Percentiles rank a stretch among this genome's conserved stretches.
Evolutionary conservation across 2,329 filamentous ascomycete species (phyloP).

Genomic region (Colletotrichum orbiculare): DNA sequence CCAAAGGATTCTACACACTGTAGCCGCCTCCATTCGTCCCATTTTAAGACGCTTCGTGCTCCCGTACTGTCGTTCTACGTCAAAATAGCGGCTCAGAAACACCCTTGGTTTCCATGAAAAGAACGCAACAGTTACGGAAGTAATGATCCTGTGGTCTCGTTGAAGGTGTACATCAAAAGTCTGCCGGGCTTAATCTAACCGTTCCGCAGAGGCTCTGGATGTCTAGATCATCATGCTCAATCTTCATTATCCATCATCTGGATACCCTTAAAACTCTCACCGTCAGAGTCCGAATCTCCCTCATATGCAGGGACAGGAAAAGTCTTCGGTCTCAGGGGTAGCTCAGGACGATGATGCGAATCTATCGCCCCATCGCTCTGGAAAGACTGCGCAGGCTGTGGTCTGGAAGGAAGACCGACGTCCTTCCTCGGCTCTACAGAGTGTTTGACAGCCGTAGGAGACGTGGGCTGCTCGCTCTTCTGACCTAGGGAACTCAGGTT

Average conservation of each 20-base stretch:
- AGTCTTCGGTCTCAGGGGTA: conserved; percentile 24
- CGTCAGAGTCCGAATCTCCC: conserved; percentile 40
- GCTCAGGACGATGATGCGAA: conserved; percentile 15
- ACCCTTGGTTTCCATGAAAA: too few relatives aligned
- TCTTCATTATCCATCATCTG: conserved; percentile 52
- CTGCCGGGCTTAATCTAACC: background rate
- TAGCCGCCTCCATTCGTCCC: too few relatives aligned
- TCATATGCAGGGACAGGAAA: conserved; percentile 15
- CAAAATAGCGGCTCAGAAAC: too few relatives aligned
- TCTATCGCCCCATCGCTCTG: conserved; percentile 28
- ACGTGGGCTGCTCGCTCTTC: background rate
- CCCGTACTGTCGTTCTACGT: too few relatives aligned
- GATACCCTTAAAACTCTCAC: conserved; percentile 50
- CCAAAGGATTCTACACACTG: too few relatives aligned
- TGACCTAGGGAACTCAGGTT: conserved; percentile 9
- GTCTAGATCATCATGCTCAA: conserved; percentile 20
- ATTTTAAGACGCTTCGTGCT: too few relatives aligned
- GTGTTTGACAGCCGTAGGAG: background rate
- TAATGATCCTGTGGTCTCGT: too few relatives aligned
- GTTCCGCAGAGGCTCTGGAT: conserved; percentile 21
- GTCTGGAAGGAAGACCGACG: conserved; percentile 4
- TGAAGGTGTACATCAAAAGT: too few relatives aligned
- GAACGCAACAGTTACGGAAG: too few relatives aligned
- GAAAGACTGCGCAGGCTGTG: conserved; percentile 17
- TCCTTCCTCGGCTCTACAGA: conserved; percentile 4